phyloP scores from a whole-genome alignment of 768 basidiomycete genomes.

The Tulasnella sp. region DNA sequence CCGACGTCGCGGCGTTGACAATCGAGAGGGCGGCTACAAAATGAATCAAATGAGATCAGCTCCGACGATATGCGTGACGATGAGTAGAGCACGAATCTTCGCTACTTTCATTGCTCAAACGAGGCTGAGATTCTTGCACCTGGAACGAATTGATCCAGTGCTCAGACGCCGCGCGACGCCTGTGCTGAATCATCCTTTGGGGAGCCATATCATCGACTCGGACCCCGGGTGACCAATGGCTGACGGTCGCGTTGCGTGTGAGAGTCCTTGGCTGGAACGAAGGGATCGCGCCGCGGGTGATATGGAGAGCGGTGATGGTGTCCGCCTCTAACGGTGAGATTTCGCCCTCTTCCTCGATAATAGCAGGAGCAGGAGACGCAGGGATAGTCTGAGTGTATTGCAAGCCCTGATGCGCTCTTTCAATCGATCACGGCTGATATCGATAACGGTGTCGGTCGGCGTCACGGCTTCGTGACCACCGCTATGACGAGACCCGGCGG shows the following conservation, averaged over 20 bases:
- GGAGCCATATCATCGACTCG: not conserved
- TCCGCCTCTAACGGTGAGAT: not conserved
- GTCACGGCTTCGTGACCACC: not conserved
- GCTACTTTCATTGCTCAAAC: conserved; percentile 30
- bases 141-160: not conserved
- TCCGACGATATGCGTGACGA: not conserved
- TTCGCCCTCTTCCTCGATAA: not conserved
- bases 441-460: not conserved
- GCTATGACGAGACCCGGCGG: not conserved
- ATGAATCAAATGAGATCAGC: not conserved
- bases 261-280: not conserved
- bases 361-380: not conserved
- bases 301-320: not conserved
- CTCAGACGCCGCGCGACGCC: not conserved
- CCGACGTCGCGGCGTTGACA: conserved; percentile 69
- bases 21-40: conserved; percentile 24
- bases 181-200: not conserved
- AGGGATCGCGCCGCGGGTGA: not conserved
- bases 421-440: not conserved
- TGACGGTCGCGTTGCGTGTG: not conserved
- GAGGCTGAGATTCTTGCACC: not conserved
- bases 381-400: not conserved
- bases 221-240: not conserved
- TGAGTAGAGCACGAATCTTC: conserved; percentile 30
- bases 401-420: not conserved